These are phyloP conservation scores for Xerocomus amazonicus DNA, from an alignment of 1,284 basidiomycete species.

Conservation along the genomic window DNA sequence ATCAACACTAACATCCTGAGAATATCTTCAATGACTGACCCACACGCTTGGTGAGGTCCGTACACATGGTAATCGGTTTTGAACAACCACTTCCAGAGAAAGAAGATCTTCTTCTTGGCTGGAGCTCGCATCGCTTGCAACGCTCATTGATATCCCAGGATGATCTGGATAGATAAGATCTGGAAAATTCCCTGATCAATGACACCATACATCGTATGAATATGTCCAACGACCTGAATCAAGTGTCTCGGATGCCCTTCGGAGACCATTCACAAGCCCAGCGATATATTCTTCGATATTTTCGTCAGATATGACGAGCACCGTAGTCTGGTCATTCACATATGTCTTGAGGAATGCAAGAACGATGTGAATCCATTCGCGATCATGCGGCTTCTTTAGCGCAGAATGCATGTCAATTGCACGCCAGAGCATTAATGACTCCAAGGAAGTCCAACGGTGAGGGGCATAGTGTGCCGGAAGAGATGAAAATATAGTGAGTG, in stretches of 20 bases:
- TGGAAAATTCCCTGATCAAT: slow-evolving; percentile 31
- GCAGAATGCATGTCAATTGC: slow-evolving; percentile 62
- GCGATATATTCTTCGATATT: slow-evolving; percentile 52
- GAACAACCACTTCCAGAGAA: slow-evolving; percentile 52
- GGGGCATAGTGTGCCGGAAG: slow-evolving; percentile 81
- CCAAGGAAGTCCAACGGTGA: slow-evolving; percentile 72
- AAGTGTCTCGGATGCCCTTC: slow-evolving; percentile 45
- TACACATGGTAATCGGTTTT: slow-evolving; percentile 73
- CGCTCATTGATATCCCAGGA: slow-evolving; percentile 54
- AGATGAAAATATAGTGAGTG: slow-evolving; percentile 68
- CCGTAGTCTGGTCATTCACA: slow-evolving; percentile 50
- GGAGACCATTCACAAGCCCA: slow-evolving; percentile 50
- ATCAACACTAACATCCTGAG: slow-evolving; percentile 47
- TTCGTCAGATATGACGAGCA: slow-evolving; percentile 49
- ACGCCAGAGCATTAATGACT: slow-evolving; percentile 69
- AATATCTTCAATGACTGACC: slow-evolving; percentile 11
- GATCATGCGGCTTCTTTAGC: slow-evolving; percentile 53
- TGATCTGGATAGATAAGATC: slow-evolving; percentile 67
- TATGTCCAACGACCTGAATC: slow-evolving; percentile 48
- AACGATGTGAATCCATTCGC: slow-evolving; percentile 72
- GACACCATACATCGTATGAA: background rate
- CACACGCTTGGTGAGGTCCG: slow-evolving; percentile 7
- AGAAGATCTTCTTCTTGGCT: slow-evolving; percentile 63
- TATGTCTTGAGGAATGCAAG: slow-evolving; percentile 68
- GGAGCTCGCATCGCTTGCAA: slow-evolving; percentile 44